Conservation (phyloP, 371 early-diverging fungal species). For the Lichtheimia hyalospora region DNA sequence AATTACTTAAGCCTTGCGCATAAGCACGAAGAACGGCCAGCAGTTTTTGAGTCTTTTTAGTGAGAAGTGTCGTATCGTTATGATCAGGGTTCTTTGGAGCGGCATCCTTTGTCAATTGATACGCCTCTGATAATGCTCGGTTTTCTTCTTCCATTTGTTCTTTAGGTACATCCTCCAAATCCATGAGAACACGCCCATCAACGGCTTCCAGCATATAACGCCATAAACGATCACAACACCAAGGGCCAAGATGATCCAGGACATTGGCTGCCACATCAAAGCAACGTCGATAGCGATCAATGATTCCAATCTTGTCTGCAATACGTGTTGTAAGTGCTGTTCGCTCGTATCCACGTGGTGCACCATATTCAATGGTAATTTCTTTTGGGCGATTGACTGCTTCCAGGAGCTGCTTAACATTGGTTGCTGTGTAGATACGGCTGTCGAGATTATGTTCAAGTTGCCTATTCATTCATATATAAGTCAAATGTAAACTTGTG, state of each 20-base stretch:
- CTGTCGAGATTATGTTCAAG: slow-evolving; percentile 71
- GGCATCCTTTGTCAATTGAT: slow-evolving; percentile 12
- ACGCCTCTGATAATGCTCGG: slow-evolving; percentile 26
- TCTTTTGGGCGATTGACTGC: slow-evolving; percentile 52
- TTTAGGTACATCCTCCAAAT: slow-evolving; percentile 16
- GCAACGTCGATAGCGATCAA: slow-evolving; percentile 35
- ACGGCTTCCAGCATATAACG: slow-evolving; percentile 35
- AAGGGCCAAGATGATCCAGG: slow-evolving; percentile 63
- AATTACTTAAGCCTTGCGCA: slow-evolving; percentile 26
- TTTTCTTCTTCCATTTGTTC: slow-evolving; percentile 29
- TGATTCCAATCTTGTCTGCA: slow-evolving; percentile 31
- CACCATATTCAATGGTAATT: slow-evolving; percentile 48
- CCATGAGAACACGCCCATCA: slow-evolving; percentile 18
- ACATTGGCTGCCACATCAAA: slow-evolving; percentile 32
- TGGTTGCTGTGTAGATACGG: slow-evolving; percentile 63
- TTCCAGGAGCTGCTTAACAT: slow-evolving; percentile 27
- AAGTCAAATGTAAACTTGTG: too few species aligned
- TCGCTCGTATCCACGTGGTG: slow-evolving; percentile 32
- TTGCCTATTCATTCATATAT: slow-evolving; percentile 30
- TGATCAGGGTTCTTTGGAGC: slow-evolving; percentile 31
- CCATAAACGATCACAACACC: slow-evolving; percentile 66
- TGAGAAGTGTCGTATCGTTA: slow-evolving; percentile 28
- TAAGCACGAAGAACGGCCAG: slow-evolving; percentile 52
- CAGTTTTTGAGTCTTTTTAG: slow-evolving; percentile 63
- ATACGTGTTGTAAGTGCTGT: slow-evolving; percentile 47